These are phyloP conservation scores for Akebia trifoliata DNA, from an alignment of 164 flowering plant species.

Conservation along the genomic window DNA sequence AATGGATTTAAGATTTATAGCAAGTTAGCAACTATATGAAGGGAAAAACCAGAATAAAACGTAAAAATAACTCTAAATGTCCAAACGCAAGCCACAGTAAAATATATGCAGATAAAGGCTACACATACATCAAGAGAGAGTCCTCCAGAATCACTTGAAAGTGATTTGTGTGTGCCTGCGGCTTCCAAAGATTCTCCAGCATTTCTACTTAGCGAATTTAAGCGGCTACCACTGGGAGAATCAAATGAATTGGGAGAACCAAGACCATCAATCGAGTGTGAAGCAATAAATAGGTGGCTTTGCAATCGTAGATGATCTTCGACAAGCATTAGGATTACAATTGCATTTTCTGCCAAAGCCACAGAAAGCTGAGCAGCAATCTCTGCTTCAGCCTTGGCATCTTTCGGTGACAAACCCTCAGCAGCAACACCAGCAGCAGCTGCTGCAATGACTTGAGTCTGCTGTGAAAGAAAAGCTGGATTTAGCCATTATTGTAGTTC, in stretches of 20 bases:
- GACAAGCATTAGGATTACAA: slow-evolving; percentile 95
- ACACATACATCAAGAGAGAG: slow-evolving; percentile 87
- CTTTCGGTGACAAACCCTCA: slow-evolving; percentile 80
- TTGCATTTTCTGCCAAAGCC: slow-evolving; percentile 95
- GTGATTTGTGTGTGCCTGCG: slow-evolving; percentile 34
- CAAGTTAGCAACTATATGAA: not conserved
- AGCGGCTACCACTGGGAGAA: slow-evolving; percentile 37
- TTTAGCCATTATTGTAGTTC: slow-evolving; percentile 25
- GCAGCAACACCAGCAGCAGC: slow-evolving; percentile 99
- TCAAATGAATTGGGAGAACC: slow-evolving; percentile 53
- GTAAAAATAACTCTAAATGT: not conserved
- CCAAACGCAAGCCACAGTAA: not conserved
- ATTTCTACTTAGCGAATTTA: slow-evolving; percentile 28
- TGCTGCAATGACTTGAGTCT: slow-evolving; percentile 99
- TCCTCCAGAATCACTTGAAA: slow-evolving; percentile 54
- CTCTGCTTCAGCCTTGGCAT: slow-evolving; percentile 84
- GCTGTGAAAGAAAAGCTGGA: slow-evolving; percentile 37
- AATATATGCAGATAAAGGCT: not conserved
- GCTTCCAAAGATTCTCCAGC: slow-evolving; percentile 47
- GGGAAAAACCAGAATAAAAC: not conserved
- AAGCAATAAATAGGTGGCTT: slow-evolving; percentile 63
- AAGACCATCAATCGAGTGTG: slow-evolving; percentile 34
- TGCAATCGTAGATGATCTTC: slow-evolving; percentile 97
- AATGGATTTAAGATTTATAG: too few relatives aligned
- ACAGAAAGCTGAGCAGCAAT: slow-evolving; percentile 98